Conservation (phyloP, 371 early-diverging fungal species). For the Mucor velutinosus region DNA sequence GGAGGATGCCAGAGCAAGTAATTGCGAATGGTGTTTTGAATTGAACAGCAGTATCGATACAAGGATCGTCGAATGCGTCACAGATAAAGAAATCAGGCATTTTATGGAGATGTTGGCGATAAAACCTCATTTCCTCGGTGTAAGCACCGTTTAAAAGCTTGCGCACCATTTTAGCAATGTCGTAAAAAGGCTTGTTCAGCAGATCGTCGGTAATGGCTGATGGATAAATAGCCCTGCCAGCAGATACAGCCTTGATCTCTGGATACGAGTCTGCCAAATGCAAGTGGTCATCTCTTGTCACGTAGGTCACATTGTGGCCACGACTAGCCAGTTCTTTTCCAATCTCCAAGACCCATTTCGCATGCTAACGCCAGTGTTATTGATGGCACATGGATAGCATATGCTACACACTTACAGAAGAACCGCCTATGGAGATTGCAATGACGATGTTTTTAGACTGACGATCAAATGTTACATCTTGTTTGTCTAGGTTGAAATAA, state of each 20-base stretch:
- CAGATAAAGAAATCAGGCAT: background rate
- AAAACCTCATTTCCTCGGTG: background rate
- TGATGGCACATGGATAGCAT: background rate
- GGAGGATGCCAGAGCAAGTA: slow-evolving; percentile 11
- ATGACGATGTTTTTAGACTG: slow-evolving; percentile 11
- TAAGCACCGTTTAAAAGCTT: slow-evolving; percentile 13
- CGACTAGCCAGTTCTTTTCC: slow-evolving; percentile 7
- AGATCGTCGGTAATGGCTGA: background rate
- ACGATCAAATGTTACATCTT: background rate
- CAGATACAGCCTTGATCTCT: slow-evolving; percentile 15
- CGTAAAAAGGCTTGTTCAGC: background rate
- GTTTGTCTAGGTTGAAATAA: background rate
- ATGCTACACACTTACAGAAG: slow-evolving; percentile 14
- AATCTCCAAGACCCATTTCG: slow-evolving; percentile 22
- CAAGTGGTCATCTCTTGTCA: slow-evolving; percentile 20
- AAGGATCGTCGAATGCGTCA: slow-evolving; percentile 16
- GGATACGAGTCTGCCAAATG: slow-evolving; percentile 24
- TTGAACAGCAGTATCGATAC: slow-evolving; percentile 11
- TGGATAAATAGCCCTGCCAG: slow-evolving; percentile 8
- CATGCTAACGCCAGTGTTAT: background rate
- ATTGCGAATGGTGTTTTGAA: slow-evolving; percentile 10
- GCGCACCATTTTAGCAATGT: slow-evolving; percentile 3
- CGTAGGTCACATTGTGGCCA: slow-evolving; percentile 19
- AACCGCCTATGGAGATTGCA: slow-evolving; percentile 13
- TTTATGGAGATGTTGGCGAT: background rate